Evolutionary conservation across 2,329 filamentous ascomycete genomes (phyloP).

Genomic region (Fusarium xyrophilum): DNA sequence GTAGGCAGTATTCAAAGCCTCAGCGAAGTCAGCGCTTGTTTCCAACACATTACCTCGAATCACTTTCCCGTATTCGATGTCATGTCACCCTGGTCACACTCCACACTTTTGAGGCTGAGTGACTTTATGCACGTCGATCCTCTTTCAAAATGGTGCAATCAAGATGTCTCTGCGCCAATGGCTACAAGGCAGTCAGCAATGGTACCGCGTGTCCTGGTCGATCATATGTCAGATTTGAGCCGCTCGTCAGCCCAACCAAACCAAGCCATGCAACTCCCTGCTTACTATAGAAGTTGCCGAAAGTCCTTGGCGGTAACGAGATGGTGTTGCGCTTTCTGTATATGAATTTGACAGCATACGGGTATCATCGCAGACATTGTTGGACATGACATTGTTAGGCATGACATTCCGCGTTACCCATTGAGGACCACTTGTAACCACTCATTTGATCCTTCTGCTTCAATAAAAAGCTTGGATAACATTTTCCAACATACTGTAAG

Average conservation of each 20-base stretch:
- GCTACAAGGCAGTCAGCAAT: neutral
- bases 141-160: neutral
- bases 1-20: neutral
- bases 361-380: neutral
- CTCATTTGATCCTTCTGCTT: neutral
- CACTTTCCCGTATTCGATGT: neutral
- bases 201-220: neutral
- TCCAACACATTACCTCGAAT: neutral
- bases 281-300: neutral
- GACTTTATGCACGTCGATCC: neutral
- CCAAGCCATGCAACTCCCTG: neutral
- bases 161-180: neutral
- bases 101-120: neutral
- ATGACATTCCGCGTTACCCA: neutral
- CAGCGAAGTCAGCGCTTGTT: neutral
- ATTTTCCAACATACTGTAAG: no score
- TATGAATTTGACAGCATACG: neutral
- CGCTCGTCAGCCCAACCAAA: neutral
- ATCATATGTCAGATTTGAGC: constrained; percentile 3
- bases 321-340: neutral
- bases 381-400: fast-evolving
- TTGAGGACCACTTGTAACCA: neutral
- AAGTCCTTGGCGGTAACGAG: no score
- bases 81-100: neutral
- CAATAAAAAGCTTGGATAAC: neutral